Percentiles rank a stretch among this genome's conserved stretches.
Conservation (phyloP, 768 basidiomycete genomes). For the Lactarius sp. region DNA sequence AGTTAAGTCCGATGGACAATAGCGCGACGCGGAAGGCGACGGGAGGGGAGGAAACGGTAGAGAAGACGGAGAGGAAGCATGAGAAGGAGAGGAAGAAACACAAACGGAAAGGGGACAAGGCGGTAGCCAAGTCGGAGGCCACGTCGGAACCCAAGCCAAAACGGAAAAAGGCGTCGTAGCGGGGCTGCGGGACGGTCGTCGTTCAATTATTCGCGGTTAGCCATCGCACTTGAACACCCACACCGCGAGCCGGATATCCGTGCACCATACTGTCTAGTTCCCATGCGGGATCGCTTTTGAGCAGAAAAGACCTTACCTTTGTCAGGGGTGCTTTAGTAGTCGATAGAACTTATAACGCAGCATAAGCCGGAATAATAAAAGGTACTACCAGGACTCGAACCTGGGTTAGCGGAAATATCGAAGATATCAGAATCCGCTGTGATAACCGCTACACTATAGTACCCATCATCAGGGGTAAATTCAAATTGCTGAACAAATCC, state of each 20-base stretch:
- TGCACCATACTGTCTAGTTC: not conserved
- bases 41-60: slow-evolving; percentile 24
- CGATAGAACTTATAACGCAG: not conserved
- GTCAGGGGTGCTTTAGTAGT: not conserved
- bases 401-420: slow-evolving; percentile 23
- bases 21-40: slow-evolving; percentile 22
- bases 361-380: not conserved
- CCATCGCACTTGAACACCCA: not conserved
- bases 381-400: slow-evolving; percentile 26
- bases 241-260: not conserved
- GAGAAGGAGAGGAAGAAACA: slow-evolving; percentile 27
- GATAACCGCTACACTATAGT: slow-evolving; percentile 39
- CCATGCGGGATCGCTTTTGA: not conserved
- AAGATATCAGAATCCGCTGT: slow-evolving; percentile 36
- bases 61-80: slow-evolving; percentile 24
- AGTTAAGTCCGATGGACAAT: slow-evolving; percentile 33
- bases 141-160: slow-evolving; percentile 28
- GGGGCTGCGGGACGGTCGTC: not conserved
- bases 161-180: slow-evolving; percentile 30
- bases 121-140: slow-evolving; percentile 20
- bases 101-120: slow-evolving; percentile 27
- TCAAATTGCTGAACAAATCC: too few relatives aligned
- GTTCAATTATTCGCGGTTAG: not conserved
- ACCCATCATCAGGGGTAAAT: not conserved
- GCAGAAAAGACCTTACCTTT: not conserved